Evolutionary conservation across 2,329 filamentous ascomycete species (phyloP).

Genomic region (Myriosclerotinia scirpicola): DNA sequence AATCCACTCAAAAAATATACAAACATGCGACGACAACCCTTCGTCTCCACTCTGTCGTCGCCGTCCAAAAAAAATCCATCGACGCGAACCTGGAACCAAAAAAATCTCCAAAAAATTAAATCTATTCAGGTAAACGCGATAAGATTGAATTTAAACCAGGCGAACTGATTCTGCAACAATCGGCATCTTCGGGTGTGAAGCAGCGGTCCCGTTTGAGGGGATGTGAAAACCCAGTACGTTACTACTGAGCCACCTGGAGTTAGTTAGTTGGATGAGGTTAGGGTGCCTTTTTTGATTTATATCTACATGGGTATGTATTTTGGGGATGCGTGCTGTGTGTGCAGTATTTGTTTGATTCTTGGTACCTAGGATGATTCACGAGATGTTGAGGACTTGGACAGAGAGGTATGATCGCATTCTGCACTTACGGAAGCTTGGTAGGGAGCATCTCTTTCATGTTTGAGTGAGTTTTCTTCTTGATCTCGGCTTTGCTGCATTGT

Average conservation of each 20-base stretch:
- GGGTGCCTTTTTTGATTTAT: background rate
- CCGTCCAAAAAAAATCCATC: no score
- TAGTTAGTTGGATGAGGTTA: background rate
- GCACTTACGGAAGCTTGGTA: background rate
- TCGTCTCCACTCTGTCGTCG: no score
- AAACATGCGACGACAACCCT: no score
- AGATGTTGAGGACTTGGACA: no score
- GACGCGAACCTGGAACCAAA: background rate
- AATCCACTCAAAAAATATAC: no score
- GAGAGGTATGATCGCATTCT: no score
- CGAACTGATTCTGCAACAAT: constrained; percentile 4
- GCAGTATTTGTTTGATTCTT: no score
- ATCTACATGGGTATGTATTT: no score
- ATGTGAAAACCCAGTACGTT: background rate
- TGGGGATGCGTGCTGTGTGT: no score
- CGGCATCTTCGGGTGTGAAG: background rate
- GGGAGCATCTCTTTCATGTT: background rate
- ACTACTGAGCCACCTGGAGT: constrained; percentile 3
- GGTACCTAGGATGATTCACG: no score
- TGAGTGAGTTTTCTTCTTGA: background rate
- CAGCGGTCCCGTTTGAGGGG: background rate
- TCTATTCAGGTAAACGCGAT: background rate
- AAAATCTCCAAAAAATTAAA: background rate
- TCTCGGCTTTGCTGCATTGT: no score
- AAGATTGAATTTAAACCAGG: background rate